These are phyloP conservation scores for Fusarium euwallaceae DNA, from an alignment of 2,329 filamentous ascomycete genomes.

Conservation along the genomic window DNA sequence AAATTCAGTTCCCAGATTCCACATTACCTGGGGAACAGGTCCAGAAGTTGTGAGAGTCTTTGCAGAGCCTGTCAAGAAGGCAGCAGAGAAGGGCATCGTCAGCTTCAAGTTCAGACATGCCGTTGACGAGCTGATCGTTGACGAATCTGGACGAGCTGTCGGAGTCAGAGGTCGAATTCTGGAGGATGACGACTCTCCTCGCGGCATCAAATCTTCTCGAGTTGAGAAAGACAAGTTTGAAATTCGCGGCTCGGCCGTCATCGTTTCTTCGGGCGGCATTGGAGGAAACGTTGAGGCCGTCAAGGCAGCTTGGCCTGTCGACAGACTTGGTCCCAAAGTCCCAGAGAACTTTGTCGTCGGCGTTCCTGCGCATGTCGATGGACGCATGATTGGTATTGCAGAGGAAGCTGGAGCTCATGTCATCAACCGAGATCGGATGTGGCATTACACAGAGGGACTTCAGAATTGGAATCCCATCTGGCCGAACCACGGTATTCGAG, in stretches of 20 bases:
- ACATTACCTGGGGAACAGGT: conserved; percentile 72
- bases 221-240: conserved; percentile 65
- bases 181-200: conserved; percentile 61
- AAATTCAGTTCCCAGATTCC: conserved; percentile 74
- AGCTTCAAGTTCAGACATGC: conserved; percentile 68
- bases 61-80: conserved; percentile 66
- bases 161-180: conserved; percentile 68
- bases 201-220: conserved; percentile 67
- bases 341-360: conserved; percentile 70
- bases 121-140: conserved; percentile 69
- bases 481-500: conserved; percentile 71
- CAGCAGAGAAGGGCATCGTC: conserved; percentile 65
- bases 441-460: conserved; percentile 75
- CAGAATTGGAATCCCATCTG: conserved; percentile 74
- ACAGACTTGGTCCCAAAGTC: conserved; percentile 68
- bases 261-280: conserved; percentile 71
- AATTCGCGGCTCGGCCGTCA: conserved; percentile 63
- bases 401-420: conserved; percentile 65
- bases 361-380: conserved; percentile 74
- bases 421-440: conserved; percentile 74
- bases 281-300: conserved; percentile 73
- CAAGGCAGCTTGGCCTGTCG: conserved; percentile 68
- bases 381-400: conserved; percentile 71
- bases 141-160: conserved; percentile 64
- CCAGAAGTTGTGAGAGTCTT: conserved; percentile 72